Evolutionary conservation across 2,329 filamentous ascomycete species (phyloP).

Genomic region (Ophiostoma perfectum): DNA sequence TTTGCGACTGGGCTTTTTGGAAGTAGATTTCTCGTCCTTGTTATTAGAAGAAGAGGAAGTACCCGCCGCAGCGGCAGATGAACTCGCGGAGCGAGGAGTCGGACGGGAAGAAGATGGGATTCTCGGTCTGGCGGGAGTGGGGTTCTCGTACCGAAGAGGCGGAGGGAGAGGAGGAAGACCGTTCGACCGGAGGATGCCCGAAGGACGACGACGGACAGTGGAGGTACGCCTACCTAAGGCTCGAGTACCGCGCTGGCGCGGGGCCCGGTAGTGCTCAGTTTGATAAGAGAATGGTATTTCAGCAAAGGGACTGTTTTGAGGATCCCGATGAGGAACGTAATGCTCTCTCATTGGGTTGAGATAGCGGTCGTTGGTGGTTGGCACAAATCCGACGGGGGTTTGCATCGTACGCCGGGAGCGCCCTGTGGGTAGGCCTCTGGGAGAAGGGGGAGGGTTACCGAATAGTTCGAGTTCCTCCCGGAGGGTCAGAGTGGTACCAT

Average conservation of each 20-base stretch:
- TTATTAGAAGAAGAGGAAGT: background rate
- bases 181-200: background rate
- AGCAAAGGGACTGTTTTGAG: background rate
- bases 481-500: background rate
- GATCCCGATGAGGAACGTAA: background rate
- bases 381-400: background rate
- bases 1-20: too few species aligned
- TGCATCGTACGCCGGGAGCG: background rate
- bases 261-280: background rate
- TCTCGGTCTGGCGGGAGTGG: background rate
- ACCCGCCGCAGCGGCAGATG: background rate
- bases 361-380: constrained; percentile 8
- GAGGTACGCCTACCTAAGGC: too few species aligned
- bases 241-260: background rate
- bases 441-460: background rate
- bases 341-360: background rate
- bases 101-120: background rate
- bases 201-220: background rate
- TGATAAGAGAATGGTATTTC: background rate
- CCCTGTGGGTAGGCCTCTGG: background rate
- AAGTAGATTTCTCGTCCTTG: background rate
- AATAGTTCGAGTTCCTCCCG: constrained; percentile 3
- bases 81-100: background rate
- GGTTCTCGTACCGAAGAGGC: background rate
- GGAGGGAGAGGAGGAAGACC: background rate